phyloP scores from a whole-genome alignment of 2,329 filamentous ascomycete genomes.

The Apiospora marii region DNA sequence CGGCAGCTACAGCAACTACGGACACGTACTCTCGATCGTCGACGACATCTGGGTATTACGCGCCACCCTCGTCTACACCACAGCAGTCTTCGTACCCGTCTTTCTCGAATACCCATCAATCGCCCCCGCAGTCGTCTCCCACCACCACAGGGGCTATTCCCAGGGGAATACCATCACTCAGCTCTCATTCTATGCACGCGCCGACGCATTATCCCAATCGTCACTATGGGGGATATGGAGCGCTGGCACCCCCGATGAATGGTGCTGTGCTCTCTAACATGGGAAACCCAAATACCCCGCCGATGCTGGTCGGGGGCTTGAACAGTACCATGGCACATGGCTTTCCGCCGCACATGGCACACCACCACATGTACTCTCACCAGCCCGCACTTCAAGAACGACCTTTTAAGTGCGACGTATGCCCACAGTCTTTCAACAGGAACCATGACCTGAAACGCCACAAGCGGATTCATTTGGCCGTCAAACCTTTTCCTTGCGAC shows the following conservation, averaged over 20 bases:
- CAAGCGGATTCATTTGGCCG: conserved; percentile 91
- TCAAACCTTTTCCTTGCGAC: conserved; percentile 93
- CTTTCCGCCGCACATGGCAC: conserved; percentile 58
- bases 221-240: conserved; percentile 47
- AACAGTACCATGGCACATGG: conserved; percentile 58
- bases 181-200: conserved; percentile 59
- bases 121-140: conserved; percentile 53
- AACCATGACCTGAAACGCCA: conserved; percentile 97
- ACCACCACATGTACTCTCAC: conserved; percentile 67
- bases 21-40: conserved; percentile 66
- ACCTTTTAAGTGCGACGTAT: conserved; percentile 94
- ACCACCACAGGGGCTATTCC: conserved; percentile 48
- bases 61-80: conserved; percentile 55
- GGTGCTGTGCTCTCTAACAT: conserved; percentile 81
- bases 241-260: conserved; percentile 65
- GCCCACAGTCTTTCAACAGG: conserved; percentile 91
- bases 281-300: conserved; percentile 74
- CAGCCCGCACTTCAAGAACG: conserved; percentile 72
- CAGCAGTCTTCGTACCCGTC: conserved; percentile 56
- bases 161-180: conserved; percentile 46
- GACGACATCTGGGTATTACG: conserved; percentile 68
- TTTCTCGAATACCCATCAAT: conserved; percentile 47
- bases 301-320: conserved; percentile 72
- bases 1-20: conserved; percentile 64
- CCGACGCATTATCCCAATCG: conserved; percentile 59